Evolutionary conservation across 805 yeast species (phyloP), one percentile per base, ranked within the genome.

Genomic region (Candida silvatica): DNA sequence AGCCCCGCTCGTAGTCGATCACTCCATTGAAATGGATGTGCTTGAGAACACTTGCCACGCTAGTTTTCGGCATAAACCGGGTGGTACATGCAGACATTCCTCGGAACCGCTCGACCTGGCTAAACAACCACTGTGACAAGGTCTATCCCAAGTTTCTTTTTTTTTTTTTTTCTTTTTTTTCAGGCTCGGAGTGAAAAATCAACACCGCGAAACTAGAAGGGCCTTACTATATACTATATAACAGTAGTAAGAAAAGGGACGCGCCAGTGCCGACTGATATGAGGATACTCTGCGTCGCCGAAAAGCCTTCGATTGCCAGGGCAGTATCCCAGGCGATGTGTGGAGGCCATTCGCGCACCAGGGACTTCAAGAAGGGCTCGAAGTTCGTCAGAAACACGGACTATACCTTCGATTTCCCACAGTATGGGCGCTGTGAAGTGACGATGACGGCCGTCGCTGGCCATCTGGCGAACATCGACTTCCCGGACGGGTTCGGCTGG

Each of bases 401-500:
- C 50, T 78, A 87, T 56, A 61, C 59, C 16, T 86, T 69, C 57
- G 63, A 69, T 42, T 85, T 80, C 62, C 82, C 80, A 28, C 43
- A 43, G 32, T 56, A 56, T 32, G 94, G 94, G 0, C 51, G 51
- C 5, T 80, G 94, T 48, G 71, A 77, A 17, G 95, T 90, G 9
- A 81, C 90, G 4, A 83, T 92, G 83, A 92, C 98, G 0, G 71
- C 94, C 24, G 97, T 86, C 2, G 61, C 79, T n/a, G 98, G 97
- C 8, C 98, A 92, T 55, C 48, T 90, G 32, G 70, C 73, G 12
- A 66, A 69, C 3, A 50, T 74, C 6, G 88, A 83, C 46, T 85
- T 86, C 48, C 74, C 79, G 0, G 64, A 67, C 1, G 66, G 67
- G 17, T 78, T 58, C 50, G 67, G 68, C 4, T 79, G 90, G 87